Evolutionary conservation across 164 flowering plant species (phyloP).

Genomic region (Nelumbo lutea): DNA sequence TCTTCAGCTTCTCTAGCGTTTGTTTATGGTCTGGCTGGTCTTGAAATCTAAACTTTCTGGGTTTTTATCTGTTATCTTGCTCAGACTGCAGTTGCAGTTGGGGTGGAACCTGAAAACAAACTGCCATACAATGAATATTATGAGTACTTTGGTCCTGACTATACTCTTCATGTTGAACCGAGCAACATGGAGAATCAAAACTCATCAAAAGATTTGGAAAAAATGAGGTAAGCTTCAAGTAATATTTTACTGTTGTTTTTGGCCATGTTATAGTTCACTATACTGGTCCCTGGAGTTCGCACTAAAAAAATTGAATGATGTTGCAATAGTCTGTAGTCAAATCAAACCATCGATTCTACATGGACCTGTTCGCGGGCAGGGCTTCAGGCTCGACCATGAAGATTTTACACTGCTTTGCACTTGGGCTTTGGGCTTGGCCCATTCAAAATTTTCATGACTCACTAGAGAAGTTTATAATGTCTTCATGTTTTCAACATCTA

Average conservation of each 20-base stretch:
- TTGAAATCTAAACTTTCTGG: neutral
- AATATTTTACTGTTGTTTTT: neutral
- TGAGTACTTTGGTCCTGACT: constrained; percentile 94
- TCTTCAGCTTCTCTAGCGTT: neutral
- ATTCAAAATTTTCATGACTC: neutral
- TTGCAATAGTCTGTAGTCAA: neutral
- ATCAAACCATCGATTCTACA: no score
- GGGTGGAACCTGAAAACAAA: constrained; percentile 79
- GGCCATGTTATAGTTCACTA: neutral
- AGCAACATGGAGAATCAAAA: constrained; percentile 70
- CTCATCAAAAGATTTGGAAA: constrained; percentile 62
- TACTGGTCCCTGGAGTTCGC: neutral
- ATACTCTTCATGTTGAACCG: constrained; percentile 71
- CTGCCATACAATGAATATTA: constrained; percentile 83
- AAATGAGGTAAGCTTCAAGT: constrained; percentile 45
- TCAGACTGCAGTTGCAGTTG: constrained; percentile 97
- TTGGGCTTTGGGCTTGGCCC: neutral
- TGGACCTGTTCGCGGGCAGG: no score
- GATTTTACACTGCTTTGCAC: neutral
- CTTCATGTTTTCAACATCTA: no score
- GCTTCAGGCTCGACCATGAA: neutral
- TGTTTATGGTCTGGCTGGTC: neutral
- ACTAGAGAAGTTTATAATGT: no score
- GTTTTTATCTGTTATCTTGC: constrained; percentile 11
- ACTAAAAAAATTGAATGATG: neutral